Percentiles rank a stretch among this genome's conserved stretches.
Conservation (phyloP, 2,329 filamentous ascomycete species). For the Penicillium paneum region DNA sequence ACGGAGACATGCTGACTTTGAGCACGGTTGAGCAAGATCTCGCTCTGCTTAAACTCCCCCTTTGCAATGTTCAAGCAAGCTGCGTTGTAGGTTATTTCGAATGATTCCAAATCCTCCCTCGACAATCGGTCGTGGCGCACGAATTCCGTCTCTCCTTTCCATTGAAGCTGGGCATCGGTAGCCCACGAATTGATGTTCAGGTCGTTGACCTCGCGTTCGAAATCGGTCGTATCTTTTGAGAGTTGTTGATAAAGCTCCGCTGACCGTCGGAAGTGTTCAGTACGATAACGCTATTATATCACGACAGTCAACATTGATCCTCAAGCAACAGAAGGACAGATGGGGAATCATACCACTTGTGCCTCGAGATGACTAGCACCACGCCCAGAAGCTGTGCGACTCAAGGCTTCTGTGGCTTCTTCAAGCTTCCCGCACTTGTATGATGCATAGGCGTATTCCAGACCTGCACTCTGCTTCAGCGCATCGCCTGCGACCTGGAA, state of each 20-base stretch:
- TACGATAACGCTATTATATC: conserved; percentile 48
- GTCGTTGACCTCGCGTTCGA: conserved; percentile 55
- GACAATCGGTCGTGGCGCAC: conserved; percentile 53
- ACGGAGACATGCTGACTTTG: conserved; percentile 41
- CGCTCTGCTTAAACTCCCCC: conserved; percentile 57
- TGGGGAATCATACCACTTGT: conserved; percentile 51
- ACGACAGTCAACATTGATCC: conserved; percentile 4
- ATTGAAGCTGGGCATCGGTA: conserved; percentile 60
- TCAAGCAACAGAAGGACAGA: conserved; percentile 7
- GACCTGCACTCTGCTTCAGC: conserved; percentile 53
- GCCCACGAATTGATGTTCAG: conserved; percentile 61
- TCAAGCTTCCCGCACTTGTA: conserved; percentile 59
- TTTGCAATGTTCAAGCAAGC: conserved; percentile 62
- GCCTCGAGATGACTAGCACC: conserved; percentile 60
- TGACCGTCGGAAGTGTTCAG: conserved; percentile 57
- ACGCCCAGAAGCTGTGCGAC: conserved; percentile 41
- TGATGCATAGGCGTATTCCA: conserved; percentile 62
- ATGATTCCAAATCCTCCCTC: conserved; percentile 60
- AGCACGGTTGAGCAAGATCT: conserved; percentile 58
- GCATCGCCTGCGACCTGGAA: conserved; percentile 54
- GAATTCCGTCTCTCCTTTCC: conserved; percentile 53
- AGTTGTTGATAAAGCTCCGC: conserved; percentile 55
- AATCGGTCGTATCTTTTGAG: conserved; percentile 37
- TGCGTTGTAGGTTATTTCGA: conserved; percentile 64
- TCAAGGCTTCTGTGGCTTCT: conserved; percentile 54